Percentiles rank a stretch among this genome's conserved stretches.
These are phyloP conservation scores for Termitomyces sp. DNA, from an alignment of 768 basidiomycete genomes.

Conservation along the genomic window DNA sequence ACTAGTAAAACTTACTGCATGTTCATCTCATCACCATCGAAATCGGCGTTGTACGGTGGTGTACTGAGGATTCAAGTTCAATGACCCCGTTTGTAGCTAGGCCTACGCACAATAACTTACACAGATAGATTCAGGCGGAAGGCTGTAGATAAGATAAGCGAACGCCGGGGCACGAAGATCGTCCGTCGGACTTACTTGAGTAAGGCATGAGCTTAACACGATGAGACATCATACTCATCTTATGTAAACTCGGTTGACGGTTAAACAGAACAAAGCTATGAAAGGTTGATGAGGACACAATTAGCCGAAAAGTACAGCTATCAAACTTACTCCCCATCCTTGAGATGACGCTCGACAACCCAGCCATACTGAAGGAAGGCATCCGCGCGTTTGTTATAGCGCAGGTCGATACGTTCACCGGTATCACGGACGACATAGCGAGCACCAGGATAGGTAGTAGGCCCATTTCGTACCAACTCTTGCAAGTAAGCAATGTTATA, in stretches of 20 bases:
- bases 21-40: slow-evolving; percentile 99
- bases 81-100: slow-evolving; percentile 15
- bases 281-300: not conserved
- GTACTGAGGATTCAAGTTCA: slow-evolving; percentile 47
- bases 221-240: slow-evolving; percentile 99
- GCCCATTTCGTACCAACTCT: slow-evolving; percentile 92
- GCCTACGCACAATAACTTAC: slow-evolving; percentile 43
- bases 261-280: slow-evolving; percentile 89
- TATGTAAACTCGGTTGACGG: slow-evolving; percentile 96
- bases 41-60: slow-evolving; percentile 98
- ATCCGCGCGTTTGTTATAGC: slow-evolving; percentile 94
- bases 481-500: slow-evolving; percentile 95
- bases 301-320: not conserved
- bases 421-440: slow-evolving; percentile 96
- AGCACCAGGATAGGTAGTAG: slow-evolving; percentile 92
- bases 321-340: slow-evolving; percentile 90
- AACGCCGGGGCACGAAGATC: not conserved
- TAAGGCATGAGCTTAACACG: slow-evolving; percentile 96
- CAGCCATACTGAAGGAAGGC: slow-evolving; percentile 96
- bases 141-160: slow-evolving; percentile 39
- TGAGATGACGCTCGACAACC: slow-evolving; percentile 96
- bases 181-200: slow-evolving; percentile 63
- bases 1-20: slow-evolving; percentile 80
- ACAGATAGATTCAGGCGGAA: slow-evolving; percentile 98
- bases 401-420: slow-evolving; percentile 92